Conservation (phyloP, 2,329 filamentous ascomycete species). For the Colletotrichum camelliae region DNA sequence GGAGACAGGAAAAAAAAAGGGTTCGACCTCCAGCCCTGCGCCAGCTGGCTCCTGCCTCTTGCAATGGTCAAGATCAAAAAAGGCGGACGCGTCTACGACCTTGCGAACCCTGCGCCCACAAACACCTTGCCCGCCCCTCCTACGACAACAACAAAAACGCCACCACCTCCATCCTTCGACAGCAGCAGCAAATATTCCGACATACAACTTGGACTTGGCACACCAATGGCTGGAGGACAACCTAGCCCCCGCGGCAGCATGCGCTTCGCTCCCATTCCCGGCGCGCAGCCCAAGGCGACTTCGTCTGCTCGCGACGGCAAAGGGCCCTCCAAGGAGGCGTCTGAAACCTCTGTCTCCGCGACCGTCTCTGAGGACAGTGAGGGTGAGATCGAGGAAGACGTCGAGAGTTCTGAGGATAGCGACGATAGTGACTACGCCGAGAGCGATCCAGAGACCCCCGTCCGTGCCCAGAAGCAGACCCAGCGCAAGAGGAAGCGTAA, state of each 20-base stretch:
- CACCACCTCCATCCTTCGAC: background rate
- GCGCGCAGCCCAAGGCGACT: background rate
- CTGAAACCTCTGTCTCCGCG: background rate
- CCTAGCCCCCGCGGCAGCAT: background rate
- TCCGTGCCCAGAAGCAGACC: background rate
- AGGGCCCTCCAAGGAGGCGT: background rate
- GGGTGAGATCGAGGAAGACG: background rate
- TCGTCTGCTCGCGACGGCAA: background rate
- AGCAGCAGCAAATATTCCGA: background rate
- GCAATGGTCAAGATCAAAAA: background rate
- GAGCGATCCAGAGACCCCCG: background rate
- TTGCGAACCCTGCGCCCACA: background rate
- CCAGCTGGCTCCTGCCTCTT: background rate
- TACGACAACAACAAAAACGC: background rate
- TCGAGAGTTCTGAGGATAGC: background rate
- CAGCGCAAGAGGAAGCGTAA: background rate
- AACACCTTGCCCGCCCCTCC: background rate
- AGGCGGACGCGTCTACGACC: background rate
- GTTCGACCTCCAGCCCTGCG: background rate
- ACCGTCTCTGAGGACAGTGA: background rate
- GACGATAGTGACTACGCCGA: background rate
- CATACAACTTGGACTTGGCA: background rate
- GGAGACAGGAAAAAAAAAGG: background rate
- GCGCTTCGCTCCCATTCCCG: background rate
- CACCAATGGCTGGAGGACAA: background rate